Evolutionary conservation across 352 stramenopile genomes (phyloP).

Genomic region (Phytophthora ohioensis): DNA sequence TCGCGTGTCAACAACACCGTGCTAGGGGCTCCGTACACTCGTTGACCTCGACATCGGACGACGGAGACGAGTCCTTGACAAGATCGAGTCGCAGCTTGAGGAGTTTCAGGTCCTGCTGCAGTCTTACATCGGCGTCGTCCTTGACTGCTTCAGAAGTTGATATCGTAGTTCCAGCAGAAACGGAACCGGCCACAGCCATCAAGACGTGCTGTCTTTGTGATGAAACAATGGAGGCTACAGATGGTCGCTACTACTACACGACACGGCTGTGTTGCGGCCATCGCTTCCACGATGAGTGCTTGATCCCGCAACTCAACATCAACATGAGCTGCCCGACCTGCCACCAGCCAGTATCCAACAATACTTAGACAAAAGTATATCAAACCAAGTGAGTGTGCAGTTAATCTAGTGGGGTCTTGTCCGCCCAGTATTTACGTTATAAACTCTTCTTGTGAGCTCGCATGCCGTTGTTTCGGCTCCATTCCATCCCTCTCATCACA

Average conservation of each 20-base stretch:
- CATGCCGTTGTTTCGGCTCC: background rate
- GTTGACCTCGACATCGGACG: constrained; percentile 27
- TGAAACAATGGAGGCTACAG: constrained; percentile 12
- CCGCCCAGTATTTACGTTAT: constrained; percentile 17
- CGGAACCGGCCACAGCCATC: background rate
- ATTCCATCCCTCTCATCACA: no score
- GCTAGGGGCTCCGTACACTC: constrained; percentile 32
- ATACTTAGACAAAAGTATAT: constrained; percentile 15
- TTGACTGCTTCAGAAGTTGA: constrained; percentile 7
- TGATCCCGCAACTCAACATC: constrained; percentile 52
- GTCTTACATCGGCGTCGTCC: constrained; percentile 17
- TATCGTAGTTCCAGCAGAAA: background rate
- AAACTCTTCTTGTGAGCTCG: constrained; percentile 13
- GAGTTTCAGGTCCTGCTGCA: constrained; percentile 10
- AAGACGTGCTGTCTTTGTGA: constrained; percentile 34
- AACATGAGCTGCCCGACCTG: constrained; percentile 49
- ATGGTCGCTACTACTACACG: constrained; percentile 27
- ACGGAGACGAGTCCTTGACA: constrained; percentile 20
- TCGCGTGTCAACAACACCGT: constrained; percentile 29
- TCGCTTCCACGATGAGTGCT: constrained; percentile 64
- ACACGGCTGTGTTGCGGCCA: constrained; percentile 49
- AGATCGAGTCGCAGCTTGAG: constrained; percentile 3
- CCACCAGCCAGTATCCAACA: constrained; percentile 24
- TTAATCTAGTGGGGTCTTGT: constrained; percentile 1
- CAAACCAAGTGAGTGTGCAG: constrained; percentile 1